Evolutionary conservation across 2,329 filamentous ascomycete genomes (phyloP), one percentile per base, ranked within the genome.

Genomic region (Microcyclosporella mali): DNA sequence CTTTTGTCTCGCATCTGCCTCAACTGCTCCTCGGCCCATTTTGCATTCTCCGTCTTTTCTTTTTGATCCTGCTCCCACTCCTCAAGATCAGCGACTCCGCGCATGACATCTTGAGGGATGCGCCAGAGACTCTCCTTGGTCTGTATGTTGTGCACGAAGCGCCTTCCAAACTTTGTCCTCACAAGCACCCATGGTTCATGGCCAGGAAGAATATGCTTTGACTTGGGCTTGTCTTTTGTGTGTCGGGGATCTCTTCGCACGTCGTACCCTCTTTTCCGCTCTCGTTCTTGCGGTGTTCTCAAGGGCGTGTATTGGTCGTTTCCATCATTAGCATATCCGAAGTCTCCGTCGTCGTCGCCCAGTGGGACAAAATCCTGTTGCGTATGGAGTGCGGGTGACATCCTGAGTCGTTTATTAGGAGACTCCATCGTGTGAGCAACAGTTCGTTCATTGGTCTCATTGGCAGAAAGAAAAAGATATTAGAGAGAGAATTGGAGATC

Each of bases 81-180:
- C 57, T 84, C 80, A 41, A 92, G 85, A 11, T 81, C 78, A 3
- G 77, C 62, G 1, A 82, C 77, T 0, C 80, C 88, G 47, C 84
- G 81, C 75, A 89, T 82, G 28, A 98, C 74, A 62, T 92, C 83
- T 42, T 87, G 79, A 0, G 92, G 92, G 56, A 95, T 92, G 58
- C 88, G 88, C 92, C 94, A 98, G 65, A 88, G 88, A 65, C 89
- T 97, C 53, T 88, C 77, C 29, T 90, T 85, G 52, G 90, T 95
- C 41, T 77, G 76, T 0, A 82, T 78, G 55, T 98, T 95, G 69
- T 94, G 86, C 2, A 89, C 88, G 60, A 98, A 98, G 40, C 89
- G 78, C 44, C 92, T 76, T 16, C 87, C 86, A 49, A 90, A 81
- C 61, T 88, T 95, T 1, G 92, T 98, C 61, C 84, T 86, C n/a